Evolutionary conservation across 495 filamentous ascomycete genomes (phyloP), one percentile per base, ranked within the genome.

Genomic region (Margaritispora aquatica): DNA sequence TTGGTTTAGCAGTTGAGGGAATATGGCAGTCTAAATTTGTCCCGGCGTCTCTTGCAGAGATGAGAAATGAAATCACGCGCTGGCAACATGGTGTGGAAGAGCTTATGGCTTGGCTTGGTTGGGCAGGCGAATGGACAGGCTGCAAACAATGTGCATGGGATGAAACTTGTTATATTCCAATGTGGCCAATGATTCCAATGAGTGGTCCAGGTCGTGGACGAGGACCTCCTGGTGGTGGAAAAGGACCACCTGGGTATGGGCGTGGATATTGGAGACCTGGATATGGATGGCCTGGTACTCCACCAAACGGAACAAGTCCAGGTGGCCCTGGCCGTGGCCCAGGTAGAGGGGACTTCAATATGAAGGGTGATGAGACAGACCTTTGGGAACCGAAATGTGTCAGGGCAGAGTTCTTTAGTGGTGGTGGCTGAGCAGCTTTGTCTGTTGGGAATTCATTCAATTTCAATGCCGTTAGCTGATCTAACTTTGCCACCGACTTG

Each of bases 101-200:
- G 44, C 60, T 73, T 11, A 68, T 69, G 51, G 69, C 71, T 2
- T 73, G 71, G 71, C 60, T 73, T 26, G 71, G 71, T 5, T 73
- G 71, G 71, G 68, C 60, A 26, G 65, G 67, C 49, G 66, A 70
- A 54, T 69, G 66, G 60, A 55, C 60, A 17, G 52, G 58, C 21
- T 70, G 69, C 51, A 55, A 52, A 10, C 57, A 60, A n/a, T 73
- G 69, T 54, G 65, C 48, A 8, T 63, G 61, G 63, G 58, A 70
- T 59, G 65, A 70, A 49, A 61, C 61, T 7, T 71, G 69, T 53
- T 73, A 63, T 51, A 69, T 73, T 34, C 71, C 71, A 3, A 73
- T 73, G 71, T 73, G 71, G 71, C 71, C 71, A 0, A 41, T 70
- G 8, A 61, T 66, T 21, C 62, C 56, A 21, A 46, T 36, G 9